Conservation (phyloP, 768 basidiomycete genomes). For the Termitomyces sp. region DNA sequence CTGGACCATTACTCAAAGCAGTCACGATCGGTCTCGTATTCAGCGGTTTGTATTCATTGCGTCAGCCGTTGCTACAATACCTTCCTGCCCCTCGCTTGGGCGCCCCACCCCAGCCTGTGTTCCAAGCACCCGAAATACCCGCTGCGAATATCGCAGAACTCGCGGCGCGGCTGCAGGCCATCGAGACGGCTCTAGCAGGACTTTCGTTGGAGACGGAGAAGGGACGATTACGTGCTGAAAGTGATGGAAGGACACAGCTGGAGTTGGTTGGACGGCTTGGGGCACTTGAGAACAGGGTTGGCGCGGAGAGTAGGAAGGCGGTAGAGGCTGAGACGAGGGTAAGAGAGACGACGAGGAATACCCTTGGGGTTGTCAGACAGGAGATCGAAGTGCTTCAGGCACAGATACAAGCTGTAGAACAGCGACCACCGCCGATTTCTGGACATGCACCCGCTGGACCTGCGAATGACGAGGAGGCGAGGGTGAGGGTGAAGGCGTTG, state of each 20-base stretch:
- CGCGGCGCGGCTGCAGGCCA: conserved; percentile 51
- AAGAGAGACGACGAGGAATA: conserved; percentile 39
- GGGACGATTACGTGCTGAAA: conserved; percentile 46
- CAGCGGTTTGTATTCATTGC: conserved; percentile 41
- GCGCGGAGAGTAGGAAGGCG: conserved; percentile 31
- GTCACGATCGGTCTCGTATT: conserved; percentile 39
- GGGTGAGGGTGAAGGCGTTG: conserved; percentile 46
- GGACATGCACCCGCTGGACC: conserved; percentile 7
- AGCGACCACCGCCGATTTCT: conserved; percentile 14
- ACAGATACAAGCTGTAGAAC: conserved; percentile 30
- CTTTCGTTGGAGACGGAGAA: conserved; percentile 55
- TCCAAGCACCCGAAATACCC: conserved; percentile 53
- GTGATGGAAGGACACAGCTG: conserved; percentile 43
- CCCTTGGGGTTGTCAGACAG: conserved; percentile 45
- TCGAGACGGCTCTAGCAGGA: conserved; percentile 61
- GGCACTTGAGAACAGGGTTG: conserved; percentile 50
- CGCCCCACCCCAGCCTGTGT: conserved; percentile 23
- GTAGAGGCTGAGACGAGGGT: conserved; percentile 51
- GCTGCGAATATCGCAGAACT: conserved; percentile 67
- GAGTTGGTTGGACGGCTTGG: conserved; percentile 55
- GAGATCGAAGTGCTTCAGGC: conserved; percentile 54
- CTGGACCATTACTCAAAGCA: conserved; percentile 31
- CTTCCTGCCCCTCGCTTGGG: conserved; percentile 28
- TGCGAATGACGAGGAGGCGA: conserved; percentile 54
- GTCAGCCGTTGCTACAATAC: conserved; percentile 26